Evolutionary conservation across 345 rosid genomes (phyloP).

Genomic region (Luvunga scandens): DNA sequence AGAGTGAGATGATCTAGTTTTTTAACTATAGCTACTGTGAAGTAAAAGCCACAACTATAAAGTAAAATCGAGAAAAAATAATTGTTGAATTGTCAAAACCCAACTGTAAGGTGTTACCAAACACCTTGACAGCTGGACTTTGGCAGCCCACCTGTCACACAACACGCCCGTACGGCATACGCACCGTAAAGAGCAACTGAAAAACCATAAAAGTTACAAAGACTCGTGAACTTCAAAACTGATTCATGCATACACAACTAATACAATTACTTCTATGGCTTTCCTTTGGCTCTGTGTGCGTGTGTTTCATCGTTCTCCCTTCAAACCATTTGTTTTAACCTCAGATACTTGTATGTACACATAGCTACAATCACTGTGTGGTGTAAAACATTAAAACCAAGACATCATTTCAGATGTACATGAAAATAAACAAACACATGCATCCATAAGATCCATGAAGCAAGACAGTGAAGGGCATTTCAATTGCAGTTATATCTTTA

Average conservation of each 20-base stretch:
- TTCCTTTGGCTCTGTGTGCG: not conserved
- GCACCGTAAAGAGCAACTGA: not conserved
- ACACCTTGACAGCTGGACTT: too few species aligned
- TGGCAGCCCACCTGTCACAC: too few species aligned
- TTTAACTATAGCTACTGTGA: fast-evolving
- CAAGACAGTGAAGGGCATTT: not conserved
- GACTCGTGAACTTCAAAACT: too few species aligned
- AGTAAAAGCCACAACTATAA: too few species aligned
- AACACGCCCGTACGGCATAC: fast-evolving
- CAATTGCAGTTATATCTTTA: not conserved
- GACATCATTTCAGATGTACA: not conserved
- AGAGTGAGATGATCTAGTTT: too few species aligned
- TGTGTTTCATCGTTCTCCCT: not conserved
- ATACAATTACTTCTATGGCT: not conserved
- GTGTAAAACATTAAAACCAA: not conserved
- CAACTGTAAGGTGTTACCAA: too few species aligned
- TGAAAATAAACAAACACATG: not conserved
- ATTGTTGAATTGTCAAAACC: too few species aligned
- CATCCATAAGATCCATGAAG: not conserved
- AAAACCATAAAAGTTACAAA: not conserved
- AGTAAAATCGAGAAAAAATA: too few species aligned
- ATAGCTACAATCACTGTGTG: too few species aligned
- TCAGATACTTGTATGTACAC: not conserved
- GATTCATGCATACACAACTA: too few species aligned
- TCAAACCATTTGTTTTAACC: not conserved